Conservation (phyloP, 129 eudicot species). For the Ambrosia artemisiifolia region DNA sequence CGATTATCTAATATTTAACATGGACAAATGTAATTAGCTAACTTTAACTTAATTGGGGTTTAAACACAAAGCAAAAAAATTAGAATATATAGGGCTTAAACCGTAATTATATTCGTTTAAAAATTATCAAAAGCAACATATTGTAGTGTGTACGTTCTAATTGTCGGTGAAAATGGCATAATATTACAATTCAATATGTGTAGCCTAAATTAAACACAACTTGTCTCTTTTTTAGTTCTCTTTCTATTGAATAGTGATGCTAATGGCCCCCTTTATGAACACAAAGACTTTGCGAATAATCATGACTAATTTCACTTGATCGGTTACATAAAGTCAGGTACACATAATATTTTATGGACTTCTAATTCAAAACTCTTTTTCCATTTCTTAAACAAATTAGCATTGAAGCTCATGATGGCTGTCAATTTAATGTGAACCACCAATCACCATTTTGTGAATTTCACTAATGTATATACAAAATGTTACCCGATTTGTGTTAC, state of each 20-base stretch:
- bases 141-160: background rate
- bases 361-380: background rate
- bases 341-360: background rate
- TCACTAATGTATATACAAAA: too few relatives aligned
- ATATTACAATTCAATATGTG: background rate
- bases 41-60: too few relatives aligned
- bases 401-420: background rate
- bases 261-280: constrained; percentile 1
- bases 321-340: constrained; percentile 8
- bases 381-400: background rate
- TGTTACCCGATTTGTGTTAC: too few relatives aligned
- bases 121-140: too few relatives aligned
- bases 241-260: background rate
- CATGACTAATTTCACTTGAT: background rate
- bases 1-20: too few relatives aligned
- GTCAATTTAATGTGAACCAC: background rate
- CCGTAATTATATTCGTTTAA: too few relatives aligned
- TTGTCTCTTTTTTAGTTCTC: background rate
- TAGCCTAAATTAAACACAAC: background rate
- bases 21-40: too few relatives aligned
- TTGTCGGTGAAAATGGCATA: background rate
- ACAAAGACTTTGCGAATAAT: constrained; percentile 5
- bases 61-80: too few relatives aligned
- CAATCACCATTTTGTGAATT: background rate
- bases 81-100: too few relatives aligned